A percentile compares a stretch with the other conserved stretches of the same genome.
These are phyloP conservation scores for Escallonia rubra DNA, from an alignment of 129 eudicot genomes.

Conservation along the genomic window DNA sequence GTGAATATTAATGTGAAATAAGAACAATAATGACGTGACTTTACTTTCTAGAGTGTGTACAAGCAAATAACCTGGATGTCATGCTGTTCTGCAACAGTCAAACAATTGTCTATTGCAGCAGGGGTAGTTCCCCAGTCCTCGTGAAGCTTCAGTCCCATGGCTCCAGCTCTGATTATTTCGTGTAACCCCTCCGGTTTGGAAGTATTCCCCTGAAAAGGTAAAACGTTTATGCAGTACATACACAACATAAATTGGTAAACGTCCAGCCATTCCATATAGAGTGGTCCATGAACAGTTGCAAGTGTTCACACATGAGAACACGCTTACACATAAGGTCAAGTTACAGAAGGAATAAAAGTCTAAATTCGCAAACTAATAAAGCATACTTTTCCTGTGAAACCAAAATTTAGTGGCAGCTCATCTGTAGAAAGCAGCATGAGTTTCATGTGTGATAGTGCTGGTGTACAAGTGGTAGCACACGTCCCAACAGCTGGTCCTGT, in stretches of 20 bases:
- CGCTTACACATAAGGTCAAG: conserved; percentile 12
- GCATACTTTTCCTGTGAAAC: conserved; percentile 89
- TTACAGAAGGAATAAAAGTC: conserved; percentile 1
- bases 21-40: conserved; percentile 5
- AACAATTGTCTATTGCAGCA: conserved; percentile 87
- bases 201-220: conserved; percentile 61
- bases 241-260: background rate
- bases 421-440: conserved; percentile 90
- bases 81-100: conserved; percentile 79
- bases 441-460: conserved; percentile 81
- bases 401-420: conserved; percentile 84
- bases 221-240: background rate
- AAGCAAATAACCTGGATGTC: conserved; percentile 66
- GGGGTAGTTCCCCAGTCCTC: conserved; percentile 99
- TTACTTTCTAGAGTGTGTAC: background rate
- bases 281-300: background rate
- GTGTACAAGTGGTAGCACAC: conserved; percentile 97
- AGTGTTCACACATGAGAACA: background rate
- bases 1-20: background rate
- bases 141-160: conserved; percentile 98
- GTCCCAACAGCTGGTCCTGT: conserved; percentile 97
- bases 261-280: background rate
- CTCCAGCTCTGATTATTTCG: conserved; percentile 90
- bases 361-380: conserved; percentile 10
- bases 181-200: conserved; percentile 84